A percentile compares a stretch with the other conserved stretches of the same genome.
These are phyloP conservation scores for Lasiosphaeria hispida DNA, from an alignment of 495 filamentous ascomycete species.

Conservation along the genomic window DNA sequence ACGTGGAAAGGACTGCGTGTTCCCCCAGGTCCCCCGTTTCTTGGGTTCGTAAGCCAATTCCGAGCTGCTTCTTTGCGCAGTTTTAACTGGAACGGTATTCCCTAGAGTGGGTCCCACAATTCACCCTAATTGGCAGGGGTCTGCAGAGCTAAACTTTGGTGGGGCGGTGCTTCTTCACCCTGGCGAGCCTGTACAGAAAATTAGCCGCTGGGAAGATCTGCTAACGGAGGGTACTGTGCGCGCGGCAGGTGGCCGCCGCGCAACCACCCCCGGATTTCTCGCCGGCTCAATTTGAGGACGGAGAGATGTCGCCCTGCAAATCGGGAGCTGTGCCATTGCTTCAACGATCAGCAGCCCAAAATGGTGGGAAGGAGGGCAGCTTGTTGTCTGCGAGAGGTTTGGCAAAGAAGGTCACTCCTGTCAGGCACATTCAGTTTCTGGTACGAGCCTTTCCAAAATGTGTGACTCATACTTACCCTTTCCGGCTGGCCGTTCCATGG, in stretches of 20 bases:
- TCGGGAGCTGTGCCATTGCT: too few relatives aligned
- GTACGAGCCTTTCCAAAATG: background rate
- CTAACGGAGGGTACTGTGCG: too few relatives aligned
- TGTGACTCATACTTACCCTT: slow-evolving; percentile 35
- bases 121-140: background rate
- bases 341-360: too few relatives aligned
- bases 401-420: background rate
- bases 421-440: background rate
- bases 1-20: too few relatives aligned
- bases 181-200: background rate
- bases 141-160: background rate
- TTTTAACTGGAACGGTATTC: slow-evolving; percentile 2
- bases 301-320: too few relatives aligned
- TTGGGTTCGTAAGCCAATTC: background rate
- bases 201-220: too few relatives aligned
- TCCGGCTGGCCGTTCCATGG: slow-evolving; percentile 23
- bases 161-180: background rate
- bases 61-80: background rate
- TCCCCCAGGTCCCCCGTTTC: too few relatives aligned
- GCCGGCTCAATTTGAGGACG: too few relatives aligned
- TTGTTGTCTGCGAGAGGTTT: background rate
- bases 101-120: background rate
- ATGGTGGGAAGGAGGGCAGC: too few relatives aligned
- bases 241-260: too few relatives aligned
- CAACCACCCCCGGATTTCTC: too few relatives aligned